These are phyloP conservation scores for Colletotrichum lentis DNA, from an alignment of 2,329 filamentous ascomycete genomes.

Conservation along the genomic window DNA sequence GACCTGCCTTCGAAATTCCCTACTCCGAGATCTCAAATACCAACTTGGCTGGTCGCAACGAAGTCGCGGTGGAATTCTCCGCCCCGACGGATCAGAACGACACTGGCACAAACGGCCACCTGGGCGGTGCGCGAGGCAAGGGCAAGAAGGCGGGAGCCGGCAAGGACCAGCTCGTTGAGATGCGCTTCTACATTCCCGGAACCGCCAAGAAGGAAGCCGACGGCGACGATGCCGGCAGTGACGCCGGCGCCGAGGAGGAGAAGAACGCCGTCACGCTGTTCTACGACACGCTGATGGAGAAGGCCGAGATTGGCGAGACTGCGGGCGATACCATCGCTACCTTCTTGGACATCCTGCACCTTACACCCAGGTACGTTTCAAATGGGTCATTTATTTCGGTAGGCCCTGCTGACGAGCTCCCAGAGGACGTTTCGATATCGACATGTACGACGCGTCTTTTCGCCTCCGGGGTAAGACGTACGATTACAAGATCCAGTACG, in stretches of 20 bases:
- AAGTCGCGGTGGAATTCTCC: slow-evolving; percentile 94
- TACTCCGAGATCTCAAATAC: slow-evolving; percentile 98
- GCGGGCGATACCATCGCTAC: slow-evolving; percentile 98
- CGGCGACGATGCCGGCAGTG: slow-evolving; percentile 76
- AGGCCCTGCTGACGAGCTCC: slow-evolving; percentile 41
- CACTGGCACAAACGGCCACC: slow-evolving; percentile 75
- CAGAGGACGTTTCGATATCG: slow-evolving; percentile 98
- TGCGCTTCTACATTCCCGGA: slow-evolving; percentile 98
- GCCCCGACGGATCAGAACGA: slow-evolving; percentile 75
- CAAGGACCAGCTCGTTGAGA: slow-evolving; percentile 93
- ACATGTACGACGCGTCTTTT: slow-evolving; percentile 99
- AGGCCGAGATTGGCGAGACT: slow-evolving; percentile 98
- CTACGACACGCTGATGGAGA: slow-evolving; percentile 97
- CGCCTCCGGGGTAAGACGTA: slow-evolving; percentile 97
- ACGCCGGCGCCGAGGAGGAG: slow-evolving; percentile 74
- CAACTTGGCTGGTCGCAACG: slow-evolving; percentile 95
- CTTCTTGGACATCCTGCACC: slow-evolving; percentile 94
- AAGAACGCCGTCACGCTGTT: slow-evolving; percentile 97
- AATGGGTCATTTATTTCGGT: background rate
- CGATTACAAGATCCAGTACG: slow-evolving; percentile 99
- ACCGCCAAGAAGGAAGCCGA: slow-evolving; percentile 79
- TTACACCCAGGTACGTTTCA: slow-evolving; percentile 79
- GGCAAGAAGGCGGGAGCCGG: slow-evolving; percentile 91
- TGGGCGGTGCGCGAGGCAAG: slow-evolving; percentile 76
- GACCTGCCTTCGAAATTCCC: slow-evolving; percentile 94